These are phyloP conservation scores for Naganishia friedmannii DNA, from an alignment of 768 basidiomycete genomes.

Conservation along the genomic window DNA sequence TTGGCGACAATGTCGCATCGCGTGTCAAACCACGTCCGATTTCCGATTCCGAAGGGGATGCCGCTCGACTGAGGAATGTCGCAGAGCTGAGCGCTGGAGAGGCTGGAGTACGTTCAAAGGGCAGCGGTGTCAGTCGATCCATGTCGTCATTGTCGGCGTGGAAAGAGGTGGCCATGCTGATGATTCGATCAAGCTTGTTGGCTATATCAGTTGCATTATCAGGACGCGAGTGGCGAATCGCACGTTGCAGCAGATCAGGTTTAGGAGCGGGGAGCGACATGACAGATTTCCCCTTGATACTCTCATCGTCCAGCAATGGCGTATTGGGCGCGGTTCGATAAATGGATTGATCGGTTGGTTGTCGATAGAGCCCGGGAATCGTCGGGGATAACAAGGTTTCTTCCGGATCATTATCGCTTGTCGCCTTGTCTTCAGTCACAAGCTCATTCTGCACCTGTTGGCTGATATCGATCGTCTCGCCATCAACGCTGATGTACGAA, in stretches of 20 bases:
- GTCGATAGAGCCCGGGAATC: slow-evolving; percentile 35
- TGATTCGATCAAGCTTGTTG: slow-evolving; percentile 52
- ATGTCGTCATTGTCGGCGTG: slow-evolving; percentile 27
- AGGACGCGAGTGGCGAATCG: background rate
- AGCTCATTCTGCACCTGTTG: slow-evolving; percentile 89
- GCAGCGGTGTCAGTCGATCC: slow-evolving; percentile 20
- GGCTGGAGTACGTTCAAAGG: slow-evolving; percentile 4
- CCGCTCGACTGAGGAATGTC: background rate
- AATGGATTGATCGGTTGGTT: slow-evolving; percentile 37
- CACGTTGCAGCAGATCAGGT: slow-evolving; percentile 47
- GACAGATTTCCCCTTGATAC: background rate
- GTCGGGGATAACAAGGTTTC: slow-evolving; percentile 11
- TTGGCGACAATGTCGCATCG: slow-evolving; percentile 9
- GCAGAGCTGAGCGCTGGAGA: background rate
- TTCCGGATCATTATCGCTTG: slow-evolving; percentile 29
- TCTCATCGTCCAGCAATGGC: slow-evolving; percentile 32
- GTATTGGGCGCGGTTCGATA: slow-evolving; percentile 52
- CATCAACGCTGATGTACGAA: slow-evolving; percentile 86
- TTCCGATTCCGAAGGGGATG: slow-evolving; percentile 12
- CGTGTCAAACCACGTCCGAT: background rate
- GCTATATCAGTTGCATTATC: slow-evolving; percentile 34
- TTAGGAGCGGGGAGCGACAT: slow-evolving; percentile 10
- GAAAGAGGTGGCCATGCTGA: slow-evolving; percentile 50
- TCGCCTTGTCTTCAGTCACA: slow-evolving; percentile 35
- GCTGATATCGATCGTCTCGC: slow-evolving; percentile 88